Percentiles rank a stretch among this genome's conserved stretches.
phyloP scores from a whole-genome alignment of 1,284 basidiomycete genomes.

The Sphagnurus paluster region DNA sequence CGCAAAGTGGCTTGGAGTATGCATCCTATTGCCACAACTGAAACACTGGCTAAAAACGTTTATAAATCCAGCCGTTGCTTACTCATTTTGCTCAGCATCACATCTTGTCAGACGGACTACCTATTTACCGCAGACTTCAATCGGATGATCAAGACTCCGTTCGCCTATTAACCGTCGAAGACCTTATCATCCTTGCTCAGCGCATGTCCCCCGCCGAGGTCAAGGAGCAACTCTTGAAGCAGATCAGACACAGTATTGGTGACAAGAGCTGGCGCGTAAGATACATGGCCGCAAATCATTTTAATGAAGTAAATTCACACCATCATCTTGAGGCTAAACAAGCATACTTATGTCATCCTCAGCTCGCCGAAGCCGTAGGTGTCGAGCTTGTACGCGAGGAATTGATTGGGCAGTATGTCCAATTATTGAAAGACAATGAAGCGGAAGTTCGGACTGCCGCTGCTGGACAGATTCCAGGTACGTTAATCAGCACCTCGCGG shows the following conservation, averaged over 20 bases:
- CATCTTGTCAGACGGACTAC: constrained; percentile 85
- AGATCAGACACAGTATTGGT: constrained; percentile 84
- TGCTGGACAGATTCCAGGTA: constrained; percentile 95
- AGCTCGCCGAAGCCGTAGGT: constrained; percentile 93
- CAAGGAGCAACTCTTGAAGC: constrained; percentile 87
- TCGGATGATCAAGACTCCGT: constrained; percentile 99
- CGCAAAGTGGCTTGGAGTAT: constrained; percentile 92
- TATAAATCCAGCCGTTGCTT: constrained; percentile 62
- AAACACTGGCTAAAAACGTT: background rate
- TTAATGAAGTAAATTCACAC: constrained; percentile 79
- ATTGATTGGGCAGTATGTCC: constrained; percentile 90
- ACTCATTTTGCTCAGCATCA: constrained; percentile 79
- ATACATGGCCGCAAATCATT: constrained; percentile 99
- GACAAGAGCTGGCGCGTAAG: constrained; percentile 99
- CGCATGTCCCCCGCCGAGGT: constrained; percentile 85
- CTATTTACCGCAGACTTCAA: constrained; percentile 93
- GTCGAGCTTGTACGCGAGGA: constrained; percentile 93
- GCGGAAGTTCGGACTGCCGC: constrained; percentile 98
- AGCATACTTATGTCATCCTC: background rate
- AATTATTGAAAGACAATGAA: constrained; percentile 97
- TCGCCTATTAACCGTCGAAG: constrained; percentile 93
- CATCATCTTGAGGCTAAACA: background rate
- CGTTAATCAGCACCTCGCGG: constrained; percentile 18
- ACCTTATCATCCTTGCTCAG: constrained; percentile 90
- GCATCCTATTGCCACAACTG: constrained; percentile 33